Evolutionary conservation across 441 rosid species (phyloP), one percentile per base, ranked within the genome.

Genomic region (Jatropha podagrica): DNA sequence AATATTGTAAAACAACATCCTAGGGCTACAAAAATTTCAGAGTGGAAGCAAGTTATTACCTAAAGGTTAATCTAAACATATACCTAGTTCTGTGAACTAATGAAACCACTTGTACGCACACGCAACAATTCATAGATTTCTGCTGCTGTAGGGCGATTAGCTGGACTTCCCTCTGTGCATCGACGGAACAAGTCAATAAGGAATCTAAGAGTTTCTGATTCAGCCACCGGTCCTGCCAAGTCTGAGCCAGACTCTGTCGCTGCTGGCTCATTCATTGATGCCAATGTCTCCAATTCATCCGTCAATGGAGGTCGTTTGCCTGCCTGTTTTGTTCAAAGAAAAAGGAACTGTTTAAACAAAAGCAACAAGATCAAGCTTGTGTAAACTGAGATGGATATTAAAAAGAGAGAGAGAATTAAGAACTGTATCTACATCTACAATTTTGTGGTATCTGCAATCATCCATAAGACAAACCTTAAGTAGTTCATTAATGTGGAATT

Each of bases 141-240:
- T 69, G 77, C 69, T 0, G 98, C 97, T 26, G 81, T 84, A 52
- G 90, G 92, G 4, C 97, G 97, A 49, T 85, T 91, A 46, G 61
- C 54, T 32, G 98, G 99, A 80, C 86, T 85, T 79, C 82, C 89
- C 85, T 75, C 86, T 0, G 97, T 94, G 78, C 98, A 96, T 26
- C 38, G 86, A 56, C 65, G 81, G 77, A 88, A 94, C 76, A 96
- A 74, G 65, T 90, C 84, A 27, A 92, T 81, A 56, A 94, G 94
- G 83, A 91, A 89, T 72, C 86, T 86, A 76, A 92, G 77, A 20
- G 85, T 83, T 60, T 83, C 88, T 1, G 73, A 15, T 72, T 91
- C 96, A 32, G 79, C 79, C 66, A 83, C 86, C 26, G 86, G 75
- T 65, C 84, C 79, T 70, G 78, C 81, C 71, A 70, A 60, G 59